phyloP scores from a whole-genome alignment of 805 yeast genomes.

The Alloascoidea hylecoeti region DNA sequence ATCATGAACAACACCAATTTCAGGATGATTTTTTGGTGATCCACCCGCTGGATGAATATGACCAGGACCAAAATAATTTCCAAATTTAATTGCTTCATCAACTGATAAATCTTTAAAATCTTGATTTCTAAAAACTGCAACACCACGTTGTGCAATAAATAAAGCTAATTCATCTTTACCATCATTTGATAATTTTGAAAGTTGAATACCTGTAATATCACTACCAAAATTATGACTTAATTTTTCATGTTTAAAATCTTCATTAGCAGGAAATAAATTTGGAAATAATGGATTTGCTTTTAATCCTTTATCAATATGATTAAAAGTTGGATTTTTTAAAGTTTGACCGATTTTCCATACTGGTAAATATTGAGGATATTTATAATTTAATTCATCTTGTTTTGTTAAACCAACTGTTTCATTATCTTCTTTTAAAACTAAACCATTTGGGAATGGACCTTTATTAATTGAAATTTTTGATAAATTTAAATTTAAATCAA shows the following conservation, averaged over 20 bases:
- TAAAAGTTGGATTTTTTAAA: conserved; percentile 25
- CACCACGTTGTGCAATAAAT: conserved; percentile 32
- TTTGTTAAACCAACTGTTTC: no score
- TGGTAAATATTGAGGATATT: conserved; percentile 31
- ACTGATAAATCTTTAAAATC: conserved; percentile 26
- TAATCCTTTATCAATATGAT: conserved; percentile 4
- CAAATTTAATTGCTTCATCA: conserved; percentile 25
- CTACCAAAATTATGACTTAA: conserved; percentile 32
- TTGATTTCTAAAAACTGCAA: conserved; percentile 30
- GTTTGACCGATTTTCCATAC: conserved; percentile 60
- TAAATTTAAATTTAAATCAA: no score
- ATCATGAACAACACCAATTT: no score
- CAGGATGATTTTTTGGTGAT: no score
- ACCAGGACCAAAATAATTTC: conserved; percentile 26
- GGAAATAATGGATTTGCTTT: conserved; percentile 5
- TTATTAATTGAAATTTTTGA: no score
- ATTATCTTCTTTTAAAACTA: no score
- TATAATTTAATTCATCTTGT: no score
- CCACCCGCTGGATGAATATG: conserved; percentile 26
- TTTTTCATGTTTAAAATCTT: conserved; percentile 7
- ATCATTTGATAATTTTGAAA: conserved; percentile 23
- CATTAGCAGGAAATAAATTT: conserved; percentile 4
- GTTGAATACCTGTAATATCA: conserved; percentile 25
- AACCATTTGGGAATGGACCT: no score
- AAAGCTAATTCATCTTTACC: conserved; percentile 34